A percentile compares a stretch with the other conserved stretches of the same genome.
These are phyloP conservation scores for Amniculicola lignicola DNA, from an alignment of 495 filamentous ascomycete species.

Conservation along the genomic window DNA sequence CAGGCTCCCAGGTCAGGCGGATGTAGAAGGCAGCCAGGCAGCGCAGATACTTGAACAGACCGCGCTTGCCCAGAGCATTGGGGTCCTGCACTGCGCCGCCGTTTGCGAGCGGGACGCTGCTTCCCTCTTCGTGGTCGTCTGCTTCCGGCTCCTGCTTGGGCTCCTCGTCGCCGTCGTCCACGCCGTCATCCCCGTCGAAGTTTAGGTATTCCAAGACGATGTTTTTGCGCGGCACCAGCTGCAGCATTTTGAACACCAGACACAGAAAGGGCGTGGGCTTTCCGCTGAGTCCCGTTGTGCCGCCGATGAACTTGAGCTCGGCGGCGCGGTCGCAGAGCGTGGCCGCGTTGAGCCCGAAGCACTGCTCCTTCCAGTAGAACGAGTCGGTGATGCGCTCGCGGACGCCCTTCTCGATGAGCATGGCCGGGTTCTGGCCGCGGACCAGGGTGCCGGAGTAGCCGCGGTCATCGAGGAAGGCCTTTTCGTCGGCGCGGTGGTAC, in stretches of 20 bases:
- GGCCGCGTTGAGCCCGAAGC: constrained; percentile 89
- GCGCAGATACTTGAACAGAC: constrained; percentile 64
- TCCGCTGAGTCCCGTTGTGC: constrained; percentile 76
- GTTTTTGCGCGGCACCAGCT: constrained; percentile 73
- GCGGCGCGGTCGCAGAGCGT: constrained; percentile 88
- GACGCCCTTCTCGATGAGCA: constrained; percentile 87
- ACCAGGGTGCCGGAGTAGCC: constrained; percentile 62
- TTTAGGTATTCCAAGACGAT: constrained; percentile 79
- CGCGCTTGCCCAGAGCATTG: constrained; percentile 14
- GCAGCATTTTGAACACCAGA: constrained; percentile 89
- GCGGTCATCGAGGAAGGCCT: constrained; percentile 46
- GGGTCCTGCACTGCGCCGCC: constrained; percentile 15
- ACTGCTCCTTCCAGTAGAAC: constrained; percentile 98
- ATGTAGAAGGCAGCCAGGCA: constrained; percentile 89
- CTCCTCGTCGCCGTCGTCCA: constrained; percentile 59
- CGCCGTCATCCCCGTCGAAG: constrained; percentile 41
- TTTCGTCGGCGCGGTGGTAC: constrained; percentile 48
- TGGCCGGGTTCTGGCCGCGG: constrained; percentile 80
- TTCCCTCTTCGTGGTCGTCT: constrained; percentile 55
- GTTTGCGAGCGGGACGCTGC: neutral
- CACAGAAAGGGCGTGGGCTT: constrained; percentile 92
- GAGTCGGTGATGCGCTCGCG: constrained; percentile 90
- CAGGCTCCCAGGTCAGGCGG: constrained; percentile 78
- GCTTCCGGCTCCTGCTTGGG: constrained; percentile 19
- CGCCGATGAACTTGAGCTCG: constrained; percentile 77